phyloP scores from a whole-genome alignment of 768 basidiomycete species.

The Termitomyces sp. region DNA sequence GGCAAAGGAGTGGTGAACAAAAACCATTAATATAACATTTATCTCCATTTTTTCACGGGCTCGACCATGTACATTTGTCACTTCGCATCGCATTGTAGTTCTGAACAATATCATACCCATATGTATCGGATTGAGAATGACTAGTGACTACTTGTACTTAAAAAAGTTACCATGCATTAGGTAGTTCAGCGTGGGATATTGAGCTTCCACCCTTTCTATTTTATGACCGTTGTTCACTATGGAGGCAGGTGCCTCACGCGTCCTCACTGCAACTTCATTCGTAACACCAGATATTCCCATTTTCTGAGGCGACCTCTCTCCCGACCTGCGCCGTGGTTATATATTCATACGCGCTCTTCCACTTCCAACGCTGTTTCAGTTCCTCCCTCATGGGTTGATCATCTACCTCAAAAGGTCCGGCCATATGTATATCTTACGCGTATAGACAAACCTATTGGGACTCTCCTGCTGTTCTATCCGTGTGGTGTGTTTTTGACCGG shows the following conservation, averaged over 20 bases:
- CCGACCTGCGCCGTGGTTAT: not conserved
- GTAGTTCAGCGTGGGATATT: not conserved
- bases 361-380: conserved; percentile 4
- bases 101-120: conserved; percentile 14
- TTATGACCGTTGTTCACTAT: conserved; percentile 1
- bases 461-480: conserved; percentile 87
- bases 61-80: conserved; percentile 11
- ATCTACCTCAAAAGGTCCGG: conserved; percentile 49
- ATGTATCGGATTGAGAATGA: not conserved
- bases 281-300: not conserved
- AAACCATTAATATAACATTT: conserved; percentile 2
- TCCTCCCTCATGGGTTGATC: conserved; percentile 60
- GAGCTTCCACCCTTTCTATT: not conserved
- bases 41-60: conserved; percentile 4
- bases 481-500: conserved; percentile 61
- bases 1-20: conserved; percentile 79
- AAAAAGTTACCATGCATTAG: too few species aligned
- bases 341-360: conserved; percentile 9
- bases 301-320: not conserved
- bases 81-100: conserved; percentile 12
- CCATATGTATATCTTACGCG: conserved; percentile 88
- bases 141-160: too few species aligned
- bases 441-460: conserved; percentile 96
- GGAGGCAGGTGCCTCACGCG: conserved; percentile 13
- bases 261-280: conserved; percentile 1